Evolutionary conservation across 106 monocot genomes (phyloP).

Genomic region (Acorus gramineus): DNA sequence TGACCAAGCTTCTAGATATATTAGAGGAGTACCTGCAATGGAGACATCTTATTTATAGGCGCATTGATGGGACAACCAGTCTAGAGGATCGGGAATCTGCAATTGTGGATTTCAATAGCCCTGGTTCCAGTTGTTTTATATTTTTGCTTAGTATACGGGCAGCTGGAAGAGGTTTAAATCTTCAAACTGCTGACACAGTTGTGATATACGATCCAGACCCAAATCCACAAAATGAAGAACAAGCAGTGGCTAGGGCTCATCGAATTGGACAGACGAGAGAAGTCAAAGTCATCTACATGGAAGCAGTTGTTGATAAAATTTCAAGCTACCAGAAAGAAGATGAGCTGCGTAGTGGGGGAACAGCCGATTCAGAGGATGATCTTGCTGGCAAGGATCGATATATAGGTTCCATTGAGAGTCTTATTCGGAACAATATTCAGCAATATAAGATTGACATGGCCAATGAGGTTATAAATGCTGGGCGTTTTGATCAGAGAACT

Average conservation of each 20-base stretch:
- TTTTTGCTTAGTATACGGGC: conserved; percentile 98
- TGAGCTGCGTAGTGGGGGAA: conserved; percentile 73
- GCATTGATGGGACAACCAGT: conserved; percentile 96
- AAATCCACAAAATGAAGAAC: conserved; percentile 98
- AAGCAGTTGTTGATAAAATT: conserved; percentile 92
- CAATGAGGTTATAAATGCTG: conserved; percentile 98
- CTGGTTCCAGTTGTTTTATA: conserved; percentile 79
- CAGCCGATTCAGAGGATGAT: conserved; percentile 74
- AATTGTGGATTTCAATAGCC: conserved; percentile 88
- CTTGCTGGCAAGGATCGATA: conserved; percentile 94
- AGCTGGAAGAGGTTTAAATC: conserved; percentile 95
- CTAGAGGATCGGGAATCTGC: conserved; percentile 89
- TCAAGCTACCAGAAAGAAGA: conserved; percentile 94
- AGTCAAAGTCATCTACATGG: conserved; percentile 97
- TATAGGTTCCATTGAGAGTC: conserved; percentile 87
- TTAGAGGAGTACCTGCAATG: conserved; percentile 95
- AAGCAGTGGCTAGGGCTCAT: conserved; percentile 96
- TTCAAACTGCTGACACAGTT: conserved; percentile 96
- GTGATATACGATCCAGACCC: conserved; percentile 98
- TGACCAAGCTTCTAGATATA: conserved; percentile 96
- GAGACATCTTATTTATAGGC: conserved; percentile 67
- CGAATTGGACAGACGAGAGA: conserved; percentile 91
- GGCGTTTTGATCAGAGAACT: conserved; percentile 96
- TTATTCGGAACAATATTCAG: conserved; percentile 91
- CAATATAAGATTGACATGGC: conserved; percentile 99